A percentile compares a stretch with the other conserved stretches of the same genome.
phyloP scores from a whole-genome alignment of 352 stramenopile genomes.

The Phytopythium oedochilum region DNA sequence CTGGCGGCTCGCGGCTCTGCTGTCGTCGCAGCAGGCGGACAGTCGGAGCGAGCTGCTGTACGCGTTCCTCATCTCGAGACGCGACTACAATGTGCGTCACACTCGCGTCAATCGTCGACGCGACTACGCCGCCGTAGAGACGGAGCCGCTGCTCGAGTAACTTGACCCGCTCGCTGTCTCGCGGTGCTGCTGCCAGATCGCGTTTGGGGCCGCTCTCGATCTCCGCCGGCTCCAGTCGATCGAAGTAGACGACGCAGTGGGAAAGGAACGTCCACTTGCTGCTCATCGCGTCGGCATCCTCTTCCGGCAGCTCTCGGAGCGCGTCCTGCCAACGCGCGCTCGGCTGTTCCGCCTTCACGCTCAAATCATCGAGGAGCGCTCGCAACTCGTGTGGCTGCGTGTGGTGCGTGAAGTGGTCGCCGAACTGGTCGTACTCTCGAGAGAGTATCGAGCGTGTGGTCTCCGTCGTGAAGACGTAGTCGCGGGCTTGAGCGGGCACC shows the following conservation, averaged over 20 bases:
- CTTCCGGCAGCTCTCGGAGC: conserved; percentile 32
- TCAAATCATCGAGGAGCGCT: conserved; percentile 42
- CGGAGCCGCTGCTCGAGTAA: conserved; percentile 54
- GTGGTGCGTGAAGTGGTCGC: conserved; percentile 70
- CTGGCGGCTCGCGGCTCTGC: conserved; percentile 37
- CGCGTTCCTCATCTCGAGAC: conserved; percentile 15
- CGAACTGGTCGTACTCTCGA: conserved; percentile 68
- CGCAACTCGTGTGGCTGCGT: conserved; percentile 41
- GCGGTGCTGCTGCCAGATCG: conserved; percentile 10
- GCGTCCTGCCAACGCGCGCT: conserved; percentile 41
- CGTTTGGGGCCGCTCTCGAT: not conserved
- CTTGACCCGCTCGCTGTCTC: conserved; percentile 35
- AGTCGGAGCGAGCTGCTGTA: conserved; percentile 34
- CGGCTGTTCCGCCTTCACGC: not conserved
- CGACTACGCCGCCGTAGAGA: conserved; percentile 48
- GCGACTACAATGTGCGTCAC: conserved; percentile 67
- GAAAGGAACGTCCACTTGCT: conserved; percentile 60
- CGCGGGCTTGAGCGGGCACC: conserved; percentile 35
- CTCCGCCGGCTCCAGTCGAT: conserved; percentile 11
- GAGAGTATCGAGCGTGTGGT: conserved; percentile 41
- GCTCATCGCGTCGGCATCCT: conserved; percentile 71
- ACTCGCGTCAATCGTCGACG: conserved; percentile 23
- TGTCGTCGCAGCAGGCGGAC: conserved; percentile 45
- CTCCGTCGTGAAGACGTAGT: conserved; percentile 74
- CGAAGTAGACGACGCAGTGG: conserved; percentile 72